Evolutionary conservation across 306 rosid species (phyloP).

Genomic region (Gastrolobium villosum): DNA sequence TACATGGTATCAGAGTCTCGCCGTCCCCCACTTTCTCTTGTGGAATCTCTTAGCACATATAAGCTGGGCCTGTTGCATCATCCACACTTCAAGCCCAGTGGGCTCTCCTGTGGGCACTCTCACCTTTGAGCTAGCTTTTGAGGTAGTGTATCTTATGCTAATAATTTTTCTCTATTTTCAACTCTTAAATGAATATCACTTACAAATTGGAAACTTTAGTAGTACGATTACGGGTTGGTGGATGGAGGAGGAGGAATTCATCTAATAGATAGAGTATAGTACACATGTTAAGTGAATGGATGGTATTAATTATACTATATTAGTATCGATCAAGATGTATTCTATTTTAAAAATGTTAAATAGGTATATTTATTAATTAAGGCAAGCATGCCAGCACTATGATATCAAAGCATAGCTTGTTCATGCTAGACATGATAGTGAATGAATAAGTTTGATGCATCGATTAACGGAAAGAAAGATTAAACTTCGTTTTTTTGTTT

Average conservation of each 20-base stretch:
- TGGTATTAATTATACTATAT: neutral
- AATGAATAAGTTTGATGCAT: constrained; percentile 36
- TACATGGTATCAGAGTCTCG: too few species aligned
- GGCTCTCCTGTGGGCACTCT: too few species aligned
- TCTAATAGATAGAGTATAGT: neutral
- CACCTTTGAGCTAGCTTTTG: too few species aligned
- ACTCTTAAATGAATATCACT: neutral
- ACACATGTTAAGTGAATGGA: neutral
- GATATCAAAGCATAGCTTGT: constrained; percentile 30
- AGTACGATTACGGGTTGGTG: neutral
- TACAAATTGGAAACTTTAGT: neutral
- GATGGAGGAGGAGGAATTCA: neutral
- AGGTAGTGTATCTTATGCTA: too few species aligned
- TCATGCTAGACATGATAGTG: constrained; percentile 47
- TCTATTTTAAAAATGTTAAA: constrained; percentile 14
- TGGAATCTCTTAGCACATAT: too few species aligned
- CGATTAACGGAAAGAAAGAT: constrained; percentile 37
- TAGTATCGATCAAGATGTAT: constrained; percentile 1
- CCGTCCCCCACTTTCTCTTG: too few species aligned
- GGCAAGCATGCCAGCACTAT: constrained; percentile 44
- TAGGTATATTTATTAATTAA: neutral
- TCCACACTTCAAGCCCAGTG: too few species aligned
- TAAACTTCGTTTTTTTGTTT: constrained; percentile 8
- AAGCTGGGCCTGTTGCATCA: too few species aligned
- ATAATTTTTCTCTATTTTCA: neutral